phyloP scores from a whole-genome alignment of 306 rosid genomes.

The Purshia tridentata region DNA sequence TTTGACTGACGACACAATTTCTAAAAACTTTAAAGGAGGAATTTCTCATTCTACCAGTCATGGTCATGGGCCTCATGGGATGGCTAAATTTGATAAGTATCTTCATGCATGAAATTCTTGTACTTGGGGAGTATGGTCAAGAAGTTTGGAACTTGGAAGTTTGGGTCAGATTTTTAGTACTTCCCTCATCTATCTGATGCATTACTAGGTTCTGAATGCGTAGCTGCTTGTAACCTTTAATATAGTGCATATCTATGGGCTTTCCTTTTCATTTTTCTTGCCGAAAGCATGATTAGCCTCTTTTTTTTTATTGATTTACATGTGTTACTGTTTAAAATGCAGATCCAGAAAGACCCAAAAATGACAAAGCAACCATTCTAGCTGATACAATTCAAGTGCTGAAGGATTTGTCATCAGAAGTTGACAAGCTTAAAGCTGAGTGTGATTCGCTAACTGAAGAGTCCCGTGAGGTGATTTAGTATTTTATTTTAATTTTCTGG shows the following conservation, averaged over 20 bases:
- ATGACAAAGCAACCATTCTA: slow-evolving; percentile 84
- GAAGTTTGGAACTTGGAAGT: not conserved
- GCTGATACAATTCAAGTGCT: slow-evolving; percentile 77
- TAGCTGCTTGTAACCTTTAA: not conserved
- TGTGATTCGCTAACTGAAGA: slow-evolving; percentile 62
- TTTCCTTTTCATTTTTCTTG: slow-evolving; percentile 7
- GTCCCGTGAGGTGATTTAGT: slow-evolving; percentile 72
- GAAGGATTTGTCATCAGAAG: slow-evolving; percentile 81
- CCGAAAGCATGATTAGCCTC: slow-evolving; percentile 1
- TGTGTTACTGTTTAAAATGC: slow-evolving; percentile 35
- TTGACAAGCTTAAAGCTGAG: slow-evolving; percentile 68
- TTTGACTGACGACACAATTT: not conserved
- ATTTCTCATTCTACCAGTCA: not conserved
- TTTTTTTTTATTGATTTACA: not conserved
- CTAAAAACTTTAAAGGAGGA: not conserved
- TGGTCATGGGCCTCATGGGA: not conserved
- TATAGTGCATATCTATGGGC: not conserved
- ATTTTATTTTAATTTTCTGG: slow-evolving; percentile 5
- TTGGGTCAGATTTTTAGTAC: not conserved
- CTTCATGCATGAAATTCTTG: not conserved
- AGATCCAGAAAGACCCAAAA: slow-evolving; percentile 93
- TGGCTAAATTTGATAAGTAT: not conserved
- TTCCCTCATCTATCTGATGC: not conserved
- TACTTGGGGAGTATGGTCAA: not conserved
- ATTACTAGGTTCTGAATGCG: not conserved